These are phyloP conservation scores for Erigeron canadensis DNA, from an alignment of 129 eudicot species.

Conservation along the genomic window DNA sequence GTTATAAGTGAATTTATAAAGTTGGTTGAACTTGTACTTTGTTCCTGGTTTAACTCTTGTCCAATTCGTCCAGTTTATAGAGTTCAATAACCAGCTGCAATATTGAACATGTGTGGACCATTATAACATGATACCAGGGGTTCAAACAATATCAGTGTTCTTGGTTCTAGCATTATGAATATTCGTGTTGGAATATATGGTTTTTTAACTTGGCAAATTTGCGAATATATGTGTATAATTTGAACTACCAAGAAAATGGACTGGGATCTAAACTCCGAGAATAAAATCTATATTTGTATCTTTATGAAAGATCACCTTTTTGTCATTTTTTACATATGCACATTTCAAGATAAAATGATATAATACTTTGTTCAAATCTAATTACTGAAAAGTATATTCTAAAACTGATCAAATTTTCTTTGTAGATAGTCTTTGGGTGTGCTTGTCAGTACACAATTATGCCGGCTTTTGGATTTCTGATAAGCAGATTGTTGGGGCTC, in stretches of 20 bases:
- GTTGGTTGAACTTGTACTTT: constrained; percentile 2
- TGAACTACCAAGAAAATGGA: background rate
- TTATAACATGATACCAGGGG: background rate
- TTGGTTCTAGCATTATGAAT: background rate
- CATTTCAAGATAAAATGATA: constrained; percentile 10
- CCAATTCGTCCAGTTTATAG: background rate
- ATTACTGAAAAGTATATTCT: background rate
- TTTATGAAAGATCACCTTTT: constrained; percentile 1
- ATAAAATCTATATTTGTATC: background rate
- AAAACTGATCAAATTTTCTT: background rate
- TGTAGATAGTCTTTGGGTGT: constrained; percentile 75
- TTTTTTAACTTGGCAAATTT: background rate
- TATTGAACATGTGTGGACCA: background rate
- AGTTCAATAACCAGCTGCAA: constrained; percentile 1
- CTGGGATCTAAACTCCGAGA: background rate
- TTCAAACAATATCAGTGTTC: background rate
- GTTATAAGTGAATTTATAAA: constrained; percentile 1
- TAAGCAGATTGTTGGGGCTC: constrained; percentile 70
- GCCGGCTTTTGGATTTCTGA: constrained; percentile 62
- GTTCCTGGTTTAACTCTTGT: background rate
- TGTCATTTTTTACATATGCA: background rate
- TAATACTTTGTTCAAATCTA: background rate
- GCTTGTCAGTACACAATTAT: constrained; percentile 77
- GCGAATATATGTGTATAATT: background rate
- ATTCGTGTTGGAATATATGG: background rate